Evolutionary conservation across 305 asterid genomes (phyloP), one percentile per base, ranked within the genome.

Genomic region (Lippia alba): DNA sequence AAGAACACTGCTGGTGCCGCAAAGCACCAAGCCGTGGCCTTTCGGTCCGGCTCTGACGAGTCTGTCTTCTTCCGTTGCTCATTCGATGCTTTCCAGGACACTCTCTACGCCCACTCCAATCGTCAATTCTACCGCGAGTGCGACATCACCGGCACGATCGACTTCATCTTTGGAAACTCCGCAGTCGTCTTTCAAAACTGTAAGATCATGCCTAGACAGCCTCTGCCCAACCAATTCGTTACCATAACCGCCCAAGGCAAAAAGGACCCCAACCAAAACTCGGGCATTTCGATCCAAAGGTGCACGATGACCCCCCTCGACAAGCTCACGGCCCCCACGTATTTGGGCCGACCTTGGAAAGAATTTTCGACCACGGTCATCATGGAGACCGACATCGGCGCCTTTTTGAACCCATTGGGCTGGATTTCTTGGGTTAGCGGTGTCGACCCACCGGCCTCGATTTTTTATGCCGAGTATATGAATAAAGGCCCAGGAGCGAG

Each of bases 241-340:
- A 94, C 97, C 33, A 84, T 94, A 12, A 94, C 99, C 0, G 99
- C 97, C 6, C 99, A 94, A 40, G 97, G 96, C 5, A 92, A 85
- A 75, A 85, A 81, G 17, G 96, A 94, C 44, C 89, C 88, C 0
- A 86, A 88, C 36, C 96, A 89, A 61, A 87, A 85, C 74, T 78
- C 89, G 0, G 97, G 92, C 3, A 88, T 84, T 56, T 84, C 92
- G 0, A 91, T 94, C 68, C 97, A 94, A 32, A 76, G 88, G 32
- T 89, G 94, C 54, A 66, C 39, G 20, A 65, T 90, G 36, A 44
- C 33, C 9, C 86, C 97, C 3, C 60, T 85, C 8, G 89, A 69
- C 59, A 74, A 12, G 0, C 82, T 94, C 41, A 79, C 76, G 0
- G 89, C 84, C 5, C 24, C 57, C 3, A 83, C 90, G 8, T 94